Base-by-base conservation (phyloP, 2,329 filamentous ascomycete genomes). In the Fusarium poae region DNA sequence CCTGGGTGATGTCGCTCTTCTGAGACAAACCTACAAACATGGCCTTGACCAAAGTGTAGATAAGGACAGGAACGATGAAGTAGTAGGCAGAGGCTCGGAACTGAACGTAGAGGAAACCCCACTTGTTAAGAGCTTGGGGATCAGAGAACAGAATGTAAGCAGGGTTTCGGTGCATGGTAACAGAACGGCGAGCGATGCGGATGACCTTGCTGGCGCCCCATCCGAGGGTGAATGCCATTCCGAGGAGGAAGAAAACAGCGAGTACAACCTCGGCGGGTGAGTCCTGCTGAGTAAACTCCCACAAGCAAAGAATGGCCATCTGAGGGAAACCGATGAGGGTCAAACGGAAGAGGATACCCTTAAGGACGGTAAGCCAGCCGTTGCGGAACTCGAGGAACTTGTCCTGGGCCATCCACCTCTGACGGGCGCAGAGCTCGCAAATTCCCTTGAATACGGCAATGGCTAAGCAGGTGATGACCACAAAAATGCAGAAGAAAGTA, bases 121-220 rank as follows among this genome's bases (percentile, higher is more conserved):
- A 97, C 82, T 97, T 97, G 87, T 97, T 97, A 68, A 98, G 87
- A 54, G 92, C 91, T 67, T 93, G 88, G n/a, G 94, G 94, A 75
- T 98, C 94, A 4, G 95, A 97, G 83, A 97, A 98, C 66, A 98
- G 89, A 73, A 97, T 97, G 80, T 97, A 97, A 29, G 94, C 95
- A 27, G 95, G 94, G 82, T 97, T 97, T 82, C 95, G 94, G 85
- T 97, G 94, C 89, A 97, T 93, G 59, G 87, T 82, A 67, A 97
- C 91, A 32, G 94, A 97, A 73, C 93, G 91, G 76, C 93, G 93
- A 34, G 94, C 95, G 67, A 98, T 91, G 56, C 89, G 88, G 73
- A 97, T 92, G 68, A 98, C 93, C 84, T 97, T 97, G 82, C 88
- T 91, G 0, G 93, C 89, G 46, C 94, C 95, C 92, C 93, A 97